These are phyloP conservation scores for Erucastrum elatum DNA, from an alignment of 345 rosid species.

Conservation along the genomic window DNA sequence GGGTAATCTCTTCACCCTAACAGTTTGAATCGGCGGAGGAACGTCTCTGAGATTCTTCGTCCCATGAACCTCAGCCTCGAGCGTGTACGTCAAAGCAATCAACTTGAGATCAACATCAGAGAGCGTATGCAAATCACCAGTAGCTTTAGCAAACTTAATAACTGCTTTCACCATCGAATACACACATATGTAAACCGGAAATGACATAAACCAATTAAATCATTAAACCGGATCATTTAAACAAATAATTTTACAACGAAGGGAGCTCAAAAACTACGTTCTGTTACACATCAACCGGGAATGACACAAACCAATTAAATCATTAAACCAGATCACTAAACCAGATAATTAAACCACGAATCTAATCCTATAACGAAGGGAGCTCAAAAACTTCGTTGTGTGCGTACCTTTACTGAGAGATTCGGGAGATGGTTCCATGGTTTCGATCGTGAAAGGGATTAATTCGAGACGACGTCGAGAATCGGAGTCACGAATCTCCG, in stretches of 20 bases:
- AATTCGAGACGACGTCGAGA: constrained; percentile 83
- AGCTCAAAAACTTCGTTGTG: no score
- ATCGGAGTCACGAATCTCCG: constrained; percentile 84
- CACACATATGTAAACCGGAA: not conserved
- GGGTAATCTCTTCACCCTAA: constrained; percentile 78
- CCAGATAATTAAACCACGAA: no score
- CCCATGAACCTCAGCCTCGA: constrained; percentile 88
- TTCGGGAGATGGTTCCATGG: constrained; percentile 87
- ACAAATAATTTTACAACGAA: no score
- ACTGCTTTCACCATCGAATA: constrained; percentile 34
- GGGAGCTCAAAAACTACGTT: not conserved
- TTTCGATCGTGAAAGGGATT: constrained; percentile 67
- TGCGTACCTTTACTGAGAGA: constrained; percentile 67
- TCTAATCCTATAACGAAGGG: no score
- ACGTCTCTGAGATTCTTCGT: constrained; percentile 63
- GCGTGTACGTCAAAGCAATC: constrained; percentile 76
- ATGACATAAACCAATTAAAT: no score
- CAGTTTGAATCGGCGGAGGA: constrained; percentile 78
- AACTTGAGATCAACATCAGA: constrained; percentile 89
- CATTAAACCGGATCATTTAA: no score
- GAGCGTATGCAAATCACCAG: constrained; percentile 88
- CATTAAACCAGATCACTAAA: no score
- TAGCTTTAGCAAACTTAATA: constrained; percentile 77
- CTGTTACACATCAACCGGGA: no score
- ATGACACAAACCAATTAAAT: no score